A percentile compares a stretch with the other conserved stretches of the same genome.
Evolutionary conservation across 2,329 filamentous ascomycete species (phyloP).

Genomic region (Xylaria sp.): DNA sequence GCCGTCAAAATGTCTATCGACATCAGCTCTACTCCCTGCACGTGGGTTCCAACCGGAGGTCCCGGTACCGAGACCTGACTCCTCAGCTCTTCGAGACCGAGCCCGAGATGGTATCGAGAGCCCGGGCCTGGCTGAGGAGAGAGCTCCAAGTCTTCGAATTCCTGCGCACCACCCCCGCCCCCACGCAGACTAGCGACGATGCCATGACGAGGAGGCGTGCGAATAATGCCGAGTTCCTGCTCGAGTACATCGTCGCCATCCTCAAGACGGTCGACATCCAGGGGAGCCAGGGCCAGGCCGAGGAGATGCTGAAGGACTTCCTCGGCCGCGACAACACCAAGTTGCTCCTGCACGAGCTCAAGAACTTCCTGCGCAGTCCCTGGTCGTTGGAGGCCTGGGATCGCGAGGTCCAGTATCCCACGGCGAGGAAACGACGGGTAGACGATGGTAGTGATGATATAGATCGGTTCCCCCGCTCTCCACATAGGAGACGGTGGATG

Average conservation of each 20-base stretch:
- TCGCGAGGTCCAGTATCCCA: constrained; percentile 70
- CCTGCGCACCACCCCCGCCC: constrained; percentile 48
- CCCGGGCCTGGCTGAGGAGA: constrained; percentile 78
- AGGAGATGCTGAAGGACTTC: constrained; percentile 78
- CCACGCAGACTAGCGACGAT: constrained; percentile 24
- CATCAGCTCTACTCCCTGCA: constrained; percentile 75
- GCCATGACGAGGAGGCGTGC: constrained; percentile 47
- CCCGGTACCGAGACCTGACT: constrained; percentile 73
- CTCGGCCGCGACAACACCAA: constrained; percentile 72
- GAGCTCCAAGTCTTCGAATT: constrained; percentile 85
- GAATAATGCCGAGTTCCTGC: constrained; percentile 78
- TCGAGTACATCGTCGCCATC: constrained; percentile 85
- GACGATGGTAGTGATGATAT: constrained; percentile 3
- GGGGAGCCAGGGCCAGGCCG: constrained; percentile 75
- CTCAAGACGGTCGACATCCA: constrained; percentile 82
- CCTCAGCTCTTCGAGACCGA: constrained; percentile 67
- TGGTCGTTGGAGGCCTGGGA: constrained; percentile 81
- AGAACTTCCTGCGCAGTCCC: constrained; percentile 81
- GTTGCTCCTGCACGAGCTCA: constrained; percentile 83
- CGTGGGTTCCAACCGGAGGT: constrained; percentile 79
- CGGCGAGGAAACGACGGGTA: constrained; percentile 14
- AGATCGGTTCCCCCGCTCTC: background rate
- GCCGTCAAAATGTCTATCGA: constrained; percentile 73
- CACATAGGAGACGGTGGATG: constrained; percentile 1
- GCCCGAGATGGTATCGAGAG: constrained; percentile 70